Conservation (phyloP, 768 basidiomycete species). For the Russula griseocarnosa region DNA sequence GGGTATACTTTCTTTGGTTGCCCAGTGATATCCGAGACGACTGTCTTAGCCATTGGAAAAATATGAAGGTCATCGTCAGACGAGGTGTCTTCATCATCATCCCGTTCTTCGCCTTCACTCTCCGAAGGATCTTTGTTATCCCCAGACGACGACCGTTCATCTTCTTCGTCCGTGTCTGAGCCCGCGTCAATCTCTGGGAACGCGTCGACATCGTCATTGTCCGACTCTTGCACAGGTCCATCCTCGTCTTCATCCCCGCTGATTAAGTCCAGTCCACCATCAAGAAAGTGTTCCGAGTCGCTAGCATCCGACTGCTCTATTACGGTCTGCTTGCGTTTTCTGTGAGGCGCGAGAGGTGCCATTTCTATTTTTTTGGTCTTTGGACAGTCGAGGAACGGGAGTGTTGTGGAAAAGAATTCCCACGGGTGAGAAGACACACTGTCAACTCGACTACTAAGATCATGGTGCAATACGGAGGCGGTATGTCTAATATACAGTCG, state of each 20-base stretch:
- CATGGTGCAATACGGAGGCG: constrained; percentile 85
- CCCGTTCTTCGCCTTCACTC: constrained; percentile 37
- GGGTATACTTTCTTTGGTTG: constrained; percentile 79
- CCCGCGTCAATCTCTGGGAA: constrained; percentile 55
- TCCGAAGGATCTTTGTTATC: constrained; percentile 38
- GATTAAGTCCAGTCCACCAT: constrained; percentile 60
- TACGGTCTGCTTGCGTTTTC: constrained; percentile 57
- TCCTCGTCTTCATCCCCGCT: constrained; percentile 65
- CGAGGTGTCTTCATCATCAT: constrained; percentile 34
- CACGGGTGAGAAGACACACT: constrained; percentile 17
- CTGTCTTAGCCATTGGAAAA: constrained; percentile 60
- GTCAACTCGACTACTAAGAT: constrained; percentile 33
- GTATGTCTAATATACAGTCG: constrained; percentile 40
- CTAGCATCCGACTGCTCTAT: constrained; percentile 38
- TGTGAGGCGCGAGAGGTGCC: constrained; percentile 37
- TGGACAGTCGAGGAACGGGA: background rate
- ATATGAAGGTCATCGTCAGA: constrained; percentile 50
- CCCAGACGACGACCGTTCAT: constrained; percentile 50
- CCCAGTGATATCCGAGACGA: constrained; percentile 80
- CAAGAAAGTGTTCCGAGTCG: constrained; percentile 36
- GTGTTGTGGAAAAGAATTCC: constrained; percentile 8
- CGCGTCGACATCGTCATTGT: constrained; percentile 60
- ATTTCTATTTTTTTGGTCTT: constrained; percentile 30
- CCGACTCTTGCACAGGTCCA: constrained; percentile 38
- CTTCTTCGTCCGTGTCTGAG: constrained; percentile 46